A percentile compares a stretch with the other conserved stretches of the same genome.
Evolutionary conservation across 2,329 filamentous ascomycete genomes (phyloP).

Genomic region (Cercospora sp.): DNA sequence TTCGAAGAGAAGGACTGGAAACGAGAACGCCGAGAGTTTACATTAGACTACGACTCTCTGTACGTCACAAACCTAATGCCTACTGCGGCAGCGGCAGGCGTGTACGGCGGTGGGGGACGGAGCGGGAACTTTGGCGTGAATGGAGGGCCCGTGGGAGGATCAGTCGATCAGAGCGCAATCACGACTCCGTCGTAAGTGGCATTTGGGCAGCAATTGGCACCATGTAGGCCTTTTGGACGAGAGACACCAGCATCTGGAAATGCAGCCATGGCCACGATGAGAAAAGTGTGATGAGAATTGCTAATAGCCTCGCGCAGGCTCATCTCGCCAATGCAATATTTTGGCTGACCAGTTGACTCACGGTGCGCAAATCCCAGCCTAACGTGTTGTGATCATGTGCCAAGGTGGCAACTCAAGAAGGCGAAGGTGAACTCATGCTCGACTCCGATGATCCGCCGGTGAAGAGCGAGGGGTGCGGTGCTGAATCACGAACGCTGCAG

Average conservation of each 20-base stretch:
- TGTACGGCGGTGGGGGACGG: conserved; percentile 1
- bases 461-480: background rate
- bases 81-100: background rate
- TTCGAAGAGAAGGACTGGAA: conserved; percentile 57
- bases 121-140: conserved; percentile 8
- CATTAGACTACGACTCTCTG: conserved; percentile 51
- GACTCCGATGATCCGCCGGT: background rate
- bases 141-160: conserved; percentile 7
- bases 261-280: background rate
- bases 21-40: conserved; percentile 54
- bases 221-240: conserved; percentile 10
- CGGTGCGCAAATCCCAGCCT: background rate
- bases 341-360: background rate
- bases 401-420: background rate
- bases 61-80: conserved; percentile 3
- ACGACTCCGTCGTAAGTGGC: conserved; percentile 7
- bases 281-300: background rate
- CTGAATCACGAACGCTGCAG: background rate
- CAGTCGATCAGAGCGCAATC: conserved; percentile 10
- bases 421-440: background rate
- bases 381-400: background rate
- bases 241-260: conserved; percentile 7
- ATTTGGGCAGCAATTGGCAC: conserved; percentile 1
- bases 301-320: background rate
- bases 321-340: background rate